Evolutionary conservation across 2,329 filamentous ascomycete genomes (phyloP).

Genomic region (Colletotrichum lupini): DNA sequence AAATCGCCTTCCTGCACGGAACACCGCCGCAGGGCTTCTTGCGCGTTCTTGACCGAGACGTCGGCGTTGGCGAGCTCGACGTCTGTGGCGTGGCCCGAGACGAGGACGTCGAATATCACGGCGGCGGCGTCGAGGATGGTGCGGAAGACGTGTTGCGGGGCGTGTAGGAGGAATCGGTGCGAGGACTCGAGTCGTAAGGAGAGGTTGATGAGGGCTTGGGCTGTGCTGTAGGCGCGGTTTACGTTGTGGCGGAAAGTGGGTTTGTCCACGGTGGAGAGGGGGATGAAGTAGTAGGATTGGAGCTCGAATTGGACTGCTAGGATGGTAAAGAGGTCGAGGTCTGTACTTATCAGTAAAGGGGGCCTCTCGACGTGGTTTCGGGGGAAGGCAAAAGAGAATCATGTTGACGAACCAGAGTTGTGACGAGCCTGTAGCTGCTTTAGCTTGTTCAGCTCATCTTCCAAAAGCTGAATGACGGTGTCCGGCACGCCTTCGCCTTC

Average conservation of each 20-base stretch:
- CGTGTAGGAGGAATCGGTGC: slow-evolving; percentile 53
- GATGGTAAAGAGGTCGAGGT: slow-evolving; percentile 60
- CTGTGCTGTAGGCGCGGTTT: slow-evolving; percentile 59
- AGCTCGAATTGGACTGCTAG: slow-evolving; percentile 63
- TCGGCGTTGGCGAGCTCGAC: slow-evolving; percentile 34
- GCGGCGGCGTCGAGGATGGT: slow-evolving; percentile 54
- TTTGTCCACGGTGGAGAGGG: slow-evolving; percentile 50
- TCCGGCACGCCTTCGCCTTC: slow-evolving; percentile 58
- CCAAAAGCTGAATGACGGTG: slow-evolving; percentile 58
- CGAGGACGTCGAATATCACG: slow-evolving; percentile 48
- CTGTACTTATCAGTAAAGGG: slow-evolving; percentile 41
- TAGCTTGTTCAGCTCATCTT: slow-evolving; percentile 63
- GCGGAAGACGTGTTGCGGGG: slow-evolving; percentile 62
- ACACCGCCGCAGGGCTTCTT: slow-evolving; percentile 51
- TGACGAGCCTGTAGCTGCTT: slow-evolving; percentile 57
- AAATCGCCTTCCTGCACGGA: slow-evolving; percentile 62
- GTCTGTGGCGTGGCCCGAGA: slow-evolving; percentile 43
- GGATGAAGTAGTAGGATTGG: slow-evolving; percentile 64
- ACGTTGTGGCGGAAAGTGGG: slow-evolving; percentile 56
- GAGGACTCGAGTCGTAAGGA: slow-evolving; percentile 41
- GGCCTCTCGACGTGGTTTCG: not conserved
- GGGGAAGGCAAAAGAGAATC: not conserved
- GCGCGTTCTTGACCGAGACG: slow-evolving; percentile 30
- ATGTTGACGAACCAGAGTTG: slow-evolving; percentile 55
- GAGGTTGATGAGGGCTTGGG: slow-evolving; percentile 56